Percentiles rank a stretch among this genome's conserved stretches.
These are phyloP conservation scores for Diaporthe nobilis DNA, from an alignment of 2,329 filamentous ascomycete genomes.

Conservation along the genomic window DNA sequence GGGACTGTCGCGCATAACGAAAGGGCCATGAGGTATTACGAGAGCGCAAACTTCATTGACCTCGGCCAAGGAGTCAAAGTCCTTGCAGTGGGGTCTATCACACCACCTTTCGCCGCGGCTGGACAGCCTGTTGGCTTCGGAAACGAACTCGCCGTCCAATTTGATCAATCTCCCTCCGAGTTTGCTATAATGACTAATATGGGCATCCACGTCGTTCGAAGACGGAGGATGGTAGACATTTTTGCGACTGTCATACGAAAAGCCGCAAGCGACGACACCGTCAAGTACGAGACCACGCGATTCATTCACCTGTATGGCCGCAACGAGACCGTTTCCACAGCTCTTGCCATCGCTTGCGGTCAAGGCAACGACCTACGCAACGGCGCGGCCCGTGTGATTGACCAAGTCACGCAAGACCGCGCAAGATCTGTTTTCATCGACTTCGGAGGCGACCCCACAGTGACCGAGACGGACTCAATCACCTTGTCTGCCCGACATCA, in stretches of 20 bases:
- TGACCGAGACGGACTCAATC: conserved; percentile 88
- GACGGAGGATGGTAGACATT: conserved; percentile 89
- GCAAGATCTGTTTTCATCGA: conserved; percentile 92
- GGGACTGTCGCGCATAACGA: conserved; percentile 56
- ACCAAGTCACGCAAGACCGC: conserved; percentile 87
- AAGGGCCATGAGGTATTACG: conserved; percentile 72
- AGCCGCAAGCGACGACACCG: conserved; percentile 81
- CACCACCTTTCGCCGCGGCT: conserved; percentile 78
- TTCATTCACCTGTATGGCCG: conserved; percentile 91
- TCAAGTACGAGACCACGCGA: conserved; percentile 85
- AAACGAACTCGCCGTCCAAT: conserved; percentile 97
- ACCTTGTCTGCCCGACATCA: conserved; percentile 90
- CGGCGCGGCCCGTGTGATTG: conserved; percentile 82
- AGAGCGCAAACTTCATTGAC: conserved; percentile 85
- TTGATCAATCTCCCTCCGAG: conserved; percentile 85
- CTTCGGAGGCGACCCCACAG: conserved; percentile 87
- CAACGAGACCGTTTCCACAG: conserved; percentile 89
- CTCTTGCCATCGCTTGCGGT: conserved; percentile 93
- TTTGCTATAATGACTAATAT: conserved; percentile 93
- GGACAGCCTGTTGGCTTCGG: conserved; percentile 83
- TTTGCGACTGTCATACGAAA: conserved; percentile 86
- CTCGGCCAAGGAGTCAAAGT: conserved; percentile 75
- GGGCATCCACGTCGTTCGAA: conserved; percentile 87
- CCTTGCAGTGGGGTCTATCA: conserved; percentile 84
- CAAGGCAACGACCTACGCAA: conserved; percentile 84